phyloP scores from a whole-genome alignment of 2,329 filamentous ascomycete species.

The Colletotrichum incanum region DNA sequence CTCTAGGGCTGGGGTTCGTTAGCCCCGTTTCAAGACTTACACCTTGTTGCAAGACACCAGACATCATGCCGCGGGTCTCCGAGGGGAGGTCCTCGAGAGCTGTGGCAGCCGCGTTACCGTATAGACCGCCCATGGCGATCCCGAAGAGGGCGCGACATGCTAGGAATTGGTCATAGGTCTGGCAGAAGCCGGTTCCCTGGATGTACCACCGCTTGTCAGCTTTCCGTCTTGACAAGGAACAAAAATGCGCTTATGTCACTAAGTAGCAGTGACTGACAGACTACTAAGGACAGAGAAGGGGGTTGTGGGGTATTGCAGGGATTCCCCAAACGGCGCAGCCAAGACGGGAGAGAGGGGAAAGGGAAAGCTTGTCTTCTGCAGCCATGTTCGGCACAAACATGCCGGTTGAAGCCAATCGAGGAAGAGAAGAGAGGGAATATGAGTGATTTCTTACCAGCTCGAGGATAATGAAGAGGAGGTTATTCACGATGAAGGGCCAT shows the following conservation, averaged over 20 bases:
- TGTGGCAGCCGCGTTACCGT: constrained; percentile 85
- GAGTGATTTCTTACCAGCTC: constrained; percentile 71
- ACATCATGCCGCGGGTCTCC: constrained; percentile 80
- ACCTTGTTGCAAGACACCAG: constrained; percentile 83
- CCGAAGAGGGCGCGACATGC: constrained; percentile 84
- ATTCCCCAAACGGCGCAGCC: constrained; percentile 34
- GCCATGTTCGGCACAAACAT: constrained; percentile 26
- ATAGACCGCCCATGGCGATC: constrained; percentile 85
- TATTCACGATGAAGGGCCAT: constrained; percentile 85
- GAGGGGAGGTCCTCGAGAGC: constrained; percentile 82
- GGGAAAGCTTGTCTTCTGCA: constrained; percentile 39
- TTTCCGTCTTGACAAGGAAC: constrained; percentile 27
- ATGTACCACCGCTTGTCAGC: constrained; percentile 13
- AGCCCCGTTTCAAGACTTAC: constrained; percentile 58
- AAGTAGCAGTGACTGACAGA: constrained; percentile 5
- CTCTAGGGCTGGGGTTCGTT: neutral
- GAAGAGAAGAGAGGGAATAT: constrained; percentile 8
- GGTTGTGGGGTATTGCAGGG: constrained; percentile 32
- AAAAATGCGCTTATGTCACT: constrained; percentile 22
- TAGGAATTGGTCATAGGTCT: constrained; percentile 80
- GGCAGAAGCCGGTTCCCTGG: constrained; percentile 76
- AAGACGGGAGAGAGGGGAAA: constrained; percentile 31
- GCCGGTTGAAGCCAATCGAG: constrained; percentile 16
- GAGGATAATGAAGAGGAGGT: constrained; percentile 79
- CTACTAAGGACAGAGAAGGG: neutral